phyloP scores from a whole-genome alignment of 805 yeast species.

The Candida pini region DNA sequence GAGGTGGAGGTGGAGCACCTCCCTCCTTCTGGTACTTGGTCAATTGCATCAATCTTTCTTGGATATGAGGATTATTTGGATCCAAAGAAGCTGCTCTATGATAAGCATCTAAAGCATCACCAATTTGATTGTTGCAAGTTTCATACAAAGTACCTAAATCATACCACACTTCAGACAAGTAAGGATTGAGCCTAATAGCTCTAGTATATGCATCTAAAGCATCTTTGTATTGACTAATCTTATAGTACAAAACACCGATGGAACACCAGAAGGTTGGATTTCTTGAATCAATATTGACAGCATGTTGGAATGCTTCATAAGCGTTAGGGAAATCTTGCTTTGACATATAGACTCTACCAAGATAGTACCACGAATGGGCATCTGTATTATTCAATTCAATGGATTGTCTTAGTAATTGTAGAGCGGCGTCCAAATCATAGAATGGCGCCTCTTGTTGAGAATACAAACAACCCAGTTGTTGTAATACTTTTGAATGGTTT shows the following conservation, averaged over 20 bases:
- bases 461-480: slow-evolving; percentile 92
- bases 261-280: slow-evolving; percentile 98
- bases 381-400: slow-evolving; percentile 85
- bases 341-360: slow-evolving; percentile 96
- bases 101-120: slow-evolving; percentile 95
- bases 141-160: slow-evolving; percentile 96
- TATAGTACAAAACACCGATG: slow-evolving; percentile 93
- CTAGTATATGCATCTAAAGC: slow-evolving; percentile 97
- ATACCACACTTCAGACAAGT: slow-evolving; percentile 97
- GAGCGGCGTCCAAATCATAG: slow-evolving; percentile 78
- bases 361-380: slow-evolving; percentile 95
- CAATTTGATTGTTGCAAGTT: slow-evolving; percentile 91
- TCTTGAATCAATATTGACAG: slow-evolving; percentile 92
- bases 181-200: slow-evolving; percentile 93
- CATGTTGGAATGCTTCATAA: slow-evolving; percentile 97
- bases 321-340: slow-evolving; percentile 93
- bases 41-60: slow-evolving; percentile 84
- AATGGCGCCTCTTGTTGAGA: slow-evolving; percentile 67
- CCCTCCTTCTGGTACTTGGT: slow-evolving; percentile 68
- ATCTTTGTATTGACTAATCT: slow-evolving; percentile 92
- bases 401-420: slow-evolving; percentile 77
- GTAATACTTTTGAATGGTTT: slow-evolving; percentile 91
- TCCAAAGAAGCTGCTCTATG: slow-evolving; percentile 94
- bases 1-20: slow-evolving; percentile 46
- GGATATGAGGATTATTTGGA: slow-evolving; percentile 90